These are phyloP conservation scores for Syzygium syzygioides DNA, from an alignment of 441 rosid genomes.

Conservation along the genomic window DNA sequence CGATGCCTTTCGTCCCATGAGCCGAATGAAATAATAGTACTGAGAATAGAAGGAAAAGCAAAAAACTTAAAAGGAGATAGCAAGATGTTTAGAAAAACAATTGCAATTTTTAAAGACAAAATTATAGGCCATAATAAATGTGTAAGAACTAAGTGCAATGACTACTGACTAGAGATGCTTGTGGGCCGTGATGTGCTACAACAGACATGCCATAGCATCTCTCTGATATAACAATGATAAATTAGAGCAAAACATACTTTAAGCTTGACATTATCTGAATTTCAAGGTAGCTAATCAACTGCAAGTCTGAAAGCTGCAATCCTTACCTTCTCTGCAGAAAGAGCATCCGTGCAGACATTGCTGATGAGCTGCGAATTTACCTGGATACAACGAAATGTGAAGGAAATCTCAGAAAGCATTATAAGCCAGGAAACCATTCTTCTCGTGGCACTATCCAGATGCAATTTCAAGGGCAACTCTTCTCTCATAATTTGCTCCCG, in stretches of 20 bases:
- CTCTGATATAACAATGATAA: not conserved
- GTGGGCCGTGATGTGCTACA: not conserved
- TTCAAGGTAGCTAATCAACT: not conserved
- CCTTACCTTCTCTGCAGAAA: slow-evolving; percentile 96
- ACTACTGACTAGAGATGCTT: not conserved
- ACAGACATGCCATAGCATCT: not conserved
- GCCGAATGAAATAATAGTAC: slow-evolving; percentile 96
- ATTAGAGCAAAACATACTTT: not conserved
- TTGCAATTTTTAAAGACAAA: not conserved
- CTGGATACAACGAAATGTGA: slow-evolving; percentile 22
- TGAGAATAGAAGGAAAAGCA: slow-evolving; percentile 16
- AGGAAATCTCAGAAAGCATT: not conserved
- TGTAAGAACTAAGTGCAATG: not conserved
- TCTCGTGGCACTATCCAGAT: not conserved
- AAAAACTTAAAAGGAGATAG: not conserved
- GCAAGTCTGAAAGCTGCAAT: not conserved
- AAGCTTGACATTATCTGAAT: not conserved
- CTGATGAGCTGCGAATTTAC: slow-evolving; percentile 98
- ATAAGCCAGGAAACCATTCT: not conserved
- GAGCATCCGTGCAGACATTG: slow-evolving; percentile 97
- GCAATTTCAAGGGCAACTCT: not conserved
- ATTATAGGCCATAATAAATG: not conserved
- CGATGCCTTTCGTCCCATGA: slow-evolving; percentile 97
- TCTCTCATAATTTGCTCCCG: not conserved
- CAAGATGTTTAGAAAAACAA: not conserved